Conservation (phyloP, 148 eudicot species). For the Suaeda aralocaspica region DNA sequence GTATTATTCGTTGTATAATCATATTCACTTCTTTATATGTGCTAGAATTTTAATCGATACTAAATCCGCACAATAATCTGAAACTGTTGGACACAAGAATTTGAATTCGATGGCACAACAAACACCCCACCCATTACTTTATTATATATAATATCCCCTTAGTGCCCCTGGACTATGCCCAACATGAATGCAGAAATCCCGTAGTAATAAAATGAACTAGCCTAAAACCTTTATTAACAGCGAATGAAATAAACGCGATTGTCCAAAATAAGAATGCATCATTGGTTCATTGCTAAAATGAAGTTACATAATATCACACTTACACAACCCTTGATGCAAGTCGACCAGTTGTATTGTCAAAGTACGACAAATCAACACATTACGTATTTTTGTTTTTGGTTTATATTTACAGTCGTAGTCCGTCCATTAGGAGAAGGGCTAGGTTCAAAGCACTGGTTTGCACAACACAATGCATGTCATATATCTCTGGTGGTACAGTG, state of each 20-base stretch:
- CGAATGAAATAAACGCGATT: not conserved
- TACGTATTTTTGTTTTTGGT: not conserved
- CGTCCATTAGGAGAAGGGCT: not conserved
- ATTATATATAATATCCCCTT: too few species aligned
- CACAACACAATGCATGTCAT: constrained; percentile 26
- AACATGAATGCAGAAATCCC: too few species aligned
- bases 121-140: too few species aligned
- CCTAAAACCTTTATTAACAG: not conserved
- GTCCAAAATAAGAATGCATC: not conserved
- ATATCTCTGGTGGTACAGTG: too few species aligned
- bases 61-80: too few species aligned
- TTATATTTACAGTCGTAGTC: not conserved
- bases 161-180: too few species aligned
- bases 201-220: too few species aligned
- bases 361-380: not conserved
- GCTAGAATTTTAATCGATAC: too few species aligned
- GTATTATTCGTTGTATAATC: too few species aligned
- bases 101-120: too few species aligned
- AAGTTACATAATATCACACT: not conserved
- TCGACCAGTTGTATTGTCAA: constrained; percentile 25
- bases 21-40: too few species aligned
- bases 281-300: not conserved
- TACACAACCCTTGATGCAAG: constrained; percentile 1
- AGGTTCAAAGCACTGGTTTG: constrained; percentile 25
- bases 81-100: too few species aligned